A percentile compares a stretch with the other conserved stretches of the same genome.
Evolutionary conservation across 2,329 filamentous ascomycete genomes (phyloP).

Genomic region (Exophiala dermatitidis): DNA sequence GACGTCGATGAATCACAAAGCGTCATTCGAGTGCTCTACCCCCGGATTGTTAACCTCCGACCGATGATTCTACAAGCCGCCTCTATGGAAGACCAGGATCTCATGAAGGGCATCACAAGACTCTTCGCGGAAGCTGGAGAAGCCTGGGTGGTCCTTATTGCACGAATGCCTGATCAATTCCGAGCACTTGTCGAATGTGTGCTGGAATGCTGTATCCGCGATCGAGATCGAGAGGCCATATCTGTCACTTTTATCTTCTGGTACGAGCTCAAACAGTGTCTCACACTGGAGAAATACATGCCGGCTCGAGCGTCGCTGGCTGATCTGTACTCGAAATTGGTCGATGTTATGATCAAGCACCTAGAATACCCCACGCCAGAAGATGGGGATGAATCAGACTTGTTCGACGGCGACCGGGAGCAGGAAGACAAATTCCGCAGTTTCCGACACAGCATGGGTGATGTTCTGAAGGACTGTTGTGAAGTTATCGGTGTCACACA

Average conservation of each 20-base stretch:
- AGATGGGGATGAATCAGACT: constrained; percentile 64
- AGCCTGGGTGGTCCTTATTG: constrained; percentile 87
- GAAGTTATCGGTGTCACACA: constrained; percentile 91
- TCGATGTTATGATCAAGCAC: constrained; percentile 87
- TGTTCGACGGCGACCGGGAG: constrained; percentile 93
- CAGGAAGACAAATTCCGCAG: constrained; percentile 95
- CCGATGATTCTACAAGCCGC: constrained; percentile 69
- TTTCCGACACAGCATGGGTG: constrained; percentile 94
- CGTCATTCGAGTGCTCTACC: constrained; percentile 75
- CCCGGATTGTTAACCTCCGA: constrained; percentile 66
- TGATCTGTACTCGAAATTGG: constrained; percentile 78
- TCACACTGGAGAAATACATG: constrained; percentile 83
- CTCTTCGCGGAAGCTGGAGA: constrained; percentile 90
- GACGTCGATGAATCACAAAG: constrained; percentile 87
- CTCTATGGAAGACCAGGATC: constrained; percentile 74
- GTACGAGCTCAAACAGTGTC: constrained; percentile 96
- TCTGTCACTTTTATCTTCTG: constrained; percentile 94
- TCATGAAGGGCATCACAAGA: constrained; percentile 79
- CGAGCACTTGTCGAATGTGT: constrained; percentile 78
- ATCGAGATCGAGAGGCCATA: constrained; percentile 84
- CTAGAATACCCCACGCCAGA: constrained; percentile 79
- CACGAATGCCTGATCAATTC: constrained; percentile 74
- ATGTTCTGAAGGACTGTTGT: constrained; percentile 93
- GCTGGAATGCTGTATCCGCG: constrained; percentile 81
- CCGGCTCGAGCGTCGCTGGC: constrained; percentile 68